Evolutionary conservation across 1,139 yeast species (phyloP).

Genomic region (Lizanozyma gosingica): DNA sequence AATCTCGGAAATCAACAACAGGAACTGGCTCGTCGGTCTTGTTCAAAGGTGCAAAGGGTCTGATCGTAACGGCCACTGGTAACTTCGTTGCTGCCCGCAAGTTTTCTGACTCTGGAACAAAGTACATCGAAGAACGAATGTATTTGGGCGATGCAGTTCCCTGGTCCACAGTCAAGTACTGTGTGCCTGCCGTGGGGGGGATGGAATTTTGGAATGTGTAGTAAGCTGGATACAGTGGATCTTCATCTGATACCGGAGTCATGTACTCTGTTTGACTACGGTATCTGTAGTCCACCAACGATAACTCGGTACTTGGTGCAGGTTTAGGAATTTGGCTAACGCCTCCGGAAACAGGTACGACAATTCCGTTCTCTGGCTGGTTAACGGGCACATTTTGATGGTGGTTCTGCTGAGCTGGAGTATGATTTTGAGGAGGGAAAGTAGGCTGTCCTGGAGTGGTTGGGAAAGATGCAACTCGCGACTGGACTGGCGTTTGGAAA

Average conservation of each 20-base stretch:
- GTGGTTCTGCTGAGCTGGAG: too few relatives aligned
- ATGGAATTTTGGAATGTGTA: conserved; percentile 64
- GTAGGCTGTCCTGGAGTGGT: conserved; percentile 1
- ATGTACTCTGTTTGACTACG: conserved; percentile 41
- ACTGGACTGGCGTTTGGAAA: conserved; percentile 4
- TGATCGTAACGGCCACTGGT: conserved; percentile 72
- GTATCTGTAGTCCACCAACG: conserved; percentile 50
- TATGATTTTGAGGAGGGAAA: neutral
- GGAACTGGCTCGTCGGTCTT: conserved; percentile 53
- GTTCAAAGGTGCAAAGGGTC: conserved; percentile 69
- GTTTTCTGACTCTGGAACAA: conserved; percentile 69
- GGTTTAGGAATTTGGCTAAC: conserved; percentile 2
- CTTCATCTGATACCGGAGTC: conserved; percentile 15
- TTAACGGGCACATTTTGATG: conserved; percentile 3
- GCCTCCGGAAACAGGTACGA: conserved; percentile 1
- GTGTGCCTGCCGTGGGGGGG: conserved; percentile 79
- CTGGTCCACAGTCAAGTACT: conserved; percentile 65
- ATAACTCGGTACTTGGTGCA: conserved; percentile 22
- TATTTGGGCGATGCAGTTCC: conserved; percentile 79
- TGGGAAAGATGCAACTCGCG: conserved; percentile 2
- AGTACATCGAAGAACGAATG: conserved; percentile 73
- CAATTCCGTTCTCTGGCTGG: conserved; percentile 1
- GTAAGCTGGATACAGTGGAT: conserved; percentile 32
- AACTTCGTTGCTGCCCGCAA: conserved; percentile 63
- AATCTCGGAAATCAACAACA: conserved; percentile 48